Base-by-base conservation (phyloP, 2,329 filamentous ascomycete genomes). In the Aspergillus sp. region DNA sequence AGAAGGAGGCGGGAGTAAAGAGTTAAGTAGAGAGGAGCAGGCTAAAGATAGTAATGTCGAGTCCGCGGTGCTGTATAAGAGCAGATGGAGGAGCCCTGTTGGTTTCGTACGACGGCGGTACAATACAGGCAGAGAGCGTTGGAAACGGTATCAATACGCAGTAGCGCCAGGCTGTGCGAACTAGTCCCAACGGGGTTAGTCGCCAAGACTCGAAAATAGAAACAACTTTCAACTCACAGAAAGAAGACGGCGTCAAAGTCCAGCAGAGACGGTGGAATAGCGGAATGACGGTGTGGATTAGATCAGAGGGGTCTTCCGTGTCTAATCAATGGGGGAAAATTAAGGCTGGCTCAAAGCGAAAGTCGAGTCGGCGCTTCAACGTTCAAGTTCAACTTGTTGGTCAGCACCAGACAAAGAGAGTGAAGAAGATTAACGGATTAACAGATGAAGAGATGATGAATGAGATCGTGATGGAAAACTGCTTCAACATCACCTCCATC, bases 161-260 rank as follows among this genome's bases (percentile, higher is more conserved):
- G 27, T 15, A 50, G 46, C 39, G 19, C n/a, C 27, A 47, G 34
- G 41, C 34, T 46, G 40, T 51, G 40, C 17, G 30, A 5, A 27
- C 37, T 51, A 52, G 22, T 27, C 48, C 24, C 3, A 5, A 42
- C 13, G 6, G 11, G 22, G 49, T 52, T 52, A 57, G 54, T 19
- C 6, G 41, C 54, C 42, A 57, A 56, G 53, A n/a, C 24, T 33
- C 40, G 22, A 44, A 57, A 57, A 57, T 57, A 57, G 54, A 46
- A 57, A 39, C 24, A 27, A 27, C 27, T 27, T 27, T 27, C 27
- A 27, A 27, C 27, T 27, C 27, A 27, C 27, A 9, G 27, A 27
- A 27, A 27, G 27, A 45, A 39, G 40, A 44, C 54, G 50, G 30
- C 46, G 24, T 22, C 17, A 48, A 39, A 41, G 33, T 46, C 42